phyloP scores from a whole-genome alignment of 768 basidiomycete genomes.

The Russula compacta region DNA sequence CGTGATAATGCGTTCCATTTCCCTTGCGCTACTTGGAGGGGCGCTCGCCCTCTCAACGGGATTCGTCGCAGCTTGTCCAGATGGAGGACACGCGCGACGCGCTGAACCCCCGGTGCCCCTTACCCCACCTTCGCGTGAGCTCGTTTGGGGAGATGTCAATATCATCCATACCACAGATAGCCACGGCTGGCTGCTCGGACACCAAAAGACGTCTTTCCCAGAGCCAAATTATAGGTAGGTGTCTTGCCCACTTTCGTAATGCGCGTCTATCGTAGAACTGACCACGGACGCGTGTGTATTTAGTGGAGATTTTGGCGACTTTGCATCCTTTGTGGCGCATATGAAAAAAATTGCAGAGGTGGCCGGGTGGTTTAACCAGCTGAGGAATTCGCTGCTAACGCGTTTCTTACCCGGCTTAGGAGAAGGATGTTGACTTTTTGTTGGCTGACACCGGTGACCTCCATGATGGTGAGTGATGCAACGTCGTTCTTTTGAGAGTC shows the following conservation, averaged over 20 bases:
- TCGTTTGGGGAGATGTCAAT: slow-evolving; percentile 87
- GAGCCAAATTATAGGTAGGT: slow-evolving; percentile 66
- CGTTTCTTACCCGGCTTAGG: neutral
- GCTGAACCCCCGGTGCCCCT: slow-evolving; percentile 35
- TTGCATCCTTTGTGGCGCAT: slow-evolving; percentile 75
- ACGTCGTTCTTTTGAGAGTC: neutral
- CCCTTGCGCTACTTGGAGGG: too few species aligned
- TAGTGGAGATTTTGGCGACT: slow-evolving; percentile 67
- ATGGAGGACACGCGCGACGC: slow-evolving; percentile 26
- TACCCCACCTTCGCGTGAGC: slow-evolving; percentile 52
- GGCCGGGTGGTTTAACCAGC: slow-evolving; percentile 5
- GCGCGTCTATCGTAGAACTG: too few species aligned
- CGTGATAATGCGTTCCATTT: too few species aligned
- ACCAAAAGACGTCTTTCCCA: slow-evolving; percentile 63
- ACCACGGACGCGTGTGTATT: neutral
- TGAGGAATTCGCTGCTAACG: neutral
- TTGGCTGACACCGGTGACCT: slow-evolving; percentile 77
- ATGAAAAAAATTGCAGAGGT: slow-evolving; percentile 70
- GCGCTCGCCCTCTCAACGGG: too few species aligned
- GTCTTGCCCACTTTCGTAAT: too few species aligned
- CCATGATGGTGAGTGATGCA: slow-evolving; percentile 44
- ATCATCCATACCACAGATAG: slow-evolving; percentile 82
- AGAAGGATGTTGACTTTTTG: slow-evolving; percentile 34
- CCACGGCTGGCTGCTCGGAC: slow-evolving; percentile 76
- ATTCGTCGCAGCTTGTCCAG: neutral